A percentile compares a stretch with the other conserved stretches of the same genome.
Conservation (phyloP, 305 asterid species). For the Rubia tinctorum region DNA sequence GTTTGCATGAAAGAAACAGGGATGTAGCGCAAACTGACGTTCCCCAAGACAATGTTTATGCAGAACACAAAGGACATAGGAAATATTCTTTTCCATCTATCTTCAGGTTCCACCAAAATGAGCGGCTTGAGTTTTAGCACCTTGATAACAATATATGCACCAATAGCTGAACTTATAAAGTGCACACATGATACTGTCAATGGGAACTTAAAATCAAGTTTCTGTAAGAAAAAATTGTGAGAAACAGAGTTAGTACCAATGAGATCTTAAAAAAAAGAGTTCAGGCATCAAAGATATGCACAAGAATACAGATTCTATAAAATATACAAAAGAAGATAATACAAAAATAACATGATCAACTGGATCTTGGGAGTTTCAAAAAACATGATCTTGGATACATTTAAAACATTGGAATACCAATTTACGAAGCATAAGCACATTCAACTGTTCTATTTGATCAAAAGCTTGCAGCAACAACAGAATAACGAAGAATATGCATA, state of each 20-base stretch:
- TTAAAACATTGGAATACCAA: neutral
- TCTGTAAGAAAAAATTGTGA: conserved; percentile 42
- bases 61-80: conserved; percentile 65
- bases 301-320: neutral
- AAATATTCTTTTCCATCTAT: conserved; percentile 91
- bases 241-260: neutral
- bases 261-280: conserved; percentile 9
- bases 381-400: neutral
- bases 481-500: neutral
- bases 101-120: conserved; percentile 72
- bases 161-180: conserved; percentile 82
- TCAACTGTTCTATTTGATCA: neutral
- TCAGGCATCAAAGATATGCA: neutral
- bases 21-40: conserved; percentile 74
- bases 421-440: neutral
- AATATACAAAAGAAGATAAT: neutral
- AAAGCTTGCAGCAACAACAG: neutral
- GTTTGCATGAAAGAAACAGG: conserved; percentile 98
- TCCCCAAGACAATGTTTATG: conserved; percentile 59
- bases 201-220: conserved; percentile 88
- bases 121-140: conserved; percentile 89
- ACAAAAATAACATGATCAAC: neutral
- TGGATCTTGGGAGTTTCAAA: neutral
- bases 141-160: conserved; percentile 78
- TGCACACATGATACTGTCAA: conserved; percentile 84